Evolutionary conservation across 2,329 filamentous ascomycete species (phyloP).

Genomic region (Zopfia rhizophila): DNA sequence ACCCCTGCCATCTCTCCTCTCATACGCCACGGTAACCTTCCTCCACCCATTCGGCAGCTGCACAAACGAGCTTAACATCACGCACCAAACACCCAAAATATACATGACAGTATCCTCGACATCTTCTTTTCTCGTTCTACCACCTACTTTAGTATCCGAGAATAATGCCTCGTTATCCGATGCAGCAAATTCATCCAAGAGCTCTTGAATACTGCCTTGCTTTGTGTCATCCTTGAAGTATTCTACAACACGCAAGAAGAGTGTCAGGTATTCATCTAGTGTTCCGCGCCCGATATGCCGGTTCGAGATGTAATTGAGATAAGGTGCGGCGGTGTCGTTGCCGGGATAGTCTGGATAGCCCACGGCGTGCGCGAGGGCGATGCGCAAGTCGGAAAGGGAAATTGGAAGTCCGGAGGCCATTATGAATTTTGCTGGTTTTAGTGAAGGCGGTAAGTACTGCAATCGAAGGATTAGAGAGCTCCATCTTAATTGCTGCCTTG

Average conservation of each 20-base stretch:
- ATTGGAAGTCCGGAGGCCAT: slow-evolving; percentile 3
- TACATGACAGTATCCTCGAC: slow-evolving; percentile 33
- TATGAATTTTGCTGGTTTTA: slow-evolving; percentile 1
- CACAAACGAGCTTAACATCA: slow-evolving; percentile 30
- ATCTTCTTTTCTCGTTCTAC: slow-evolving; percentile 16
- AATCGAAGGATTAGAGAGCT: not conserved
- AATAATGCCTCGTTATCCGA: too few species aligned
- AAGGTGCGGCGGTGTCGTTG: slow-evolving; percentile 21
- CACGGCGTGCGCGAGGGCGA: slow-evolving; percentile 22
- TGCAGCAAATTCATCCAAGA: too few species aligned
- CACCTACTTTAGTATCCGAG: slow-evolving; percentile 10
- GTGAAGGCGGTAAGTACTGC: not conserved
- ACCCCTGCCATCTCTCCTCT: not conserved
- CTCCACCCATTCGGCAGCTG: slow-evolving; percentile 13
- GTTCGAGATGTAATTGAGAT: slow-evolving; percentile 33
- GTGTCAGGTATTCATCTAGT: slow-evolving; percentile 18
- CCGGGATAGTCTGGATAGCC: slow-evolving; percentile 20
- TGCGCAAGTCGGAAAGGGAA: slow-evolving; percentile 10
- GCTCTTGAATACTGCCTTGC: too few species aligned
- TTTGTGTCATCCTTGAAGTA: slow-evolving; percentile 17
- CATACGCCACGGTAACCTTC: slow-evolving; percentile 17
- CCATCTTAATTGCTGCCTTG: slow-evolving; percentile 7
- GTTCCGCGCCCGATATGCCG: slow-evolving; percentile 16
- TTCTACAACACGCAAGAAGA: slow-evolving; percentile 26
- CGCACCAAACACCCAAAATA: slow-evolving; percentile 29